Conservation (phyloP, 202 grass and related monocot species). For the Schoenoplectus triqueter region DNA sequence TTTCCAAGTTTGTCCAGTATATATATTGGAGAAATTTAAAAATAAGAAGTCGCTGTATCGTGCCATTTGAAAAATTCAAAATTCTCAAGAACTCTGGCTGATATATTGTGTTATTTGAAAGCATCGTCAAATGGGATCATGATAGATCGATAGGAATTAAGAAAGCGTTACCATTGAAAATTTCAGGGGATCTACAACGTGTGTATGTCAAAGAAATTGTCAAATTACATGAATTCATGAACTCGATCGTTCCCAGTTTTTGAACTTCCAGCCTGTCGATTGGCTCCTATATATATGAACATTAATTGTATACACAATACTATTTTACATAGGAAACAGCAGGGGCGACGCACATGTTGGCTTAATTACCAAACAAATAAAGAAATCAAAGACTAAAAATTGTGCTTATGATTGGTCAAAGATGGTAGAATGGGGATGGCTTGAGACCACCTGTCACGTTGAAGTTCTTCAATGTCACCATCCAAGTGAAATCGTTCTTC, state of each 20-base stretch:
- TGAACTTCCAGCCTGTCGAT: neutral
- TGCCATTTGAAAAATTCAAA: neutral
- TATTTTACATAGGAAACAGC: constrained; percentile 12
- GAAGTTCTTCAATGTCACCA: constrained; percentile 68
- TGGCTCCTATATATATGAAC: neutral
- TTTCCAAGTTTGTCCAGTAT: neutral
- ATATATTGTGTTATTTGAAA: neutral
- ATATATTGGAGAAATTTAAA: neutral
- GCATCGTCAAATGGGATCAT: neutral
- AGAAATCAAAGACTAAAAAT: constrained; percentile 8
- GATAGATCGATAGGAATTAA: neutral
- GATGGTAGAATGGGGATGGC: constrained; percentile 61
- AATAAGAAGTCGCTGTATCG: neutral
- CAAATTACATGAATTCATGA: neutral
- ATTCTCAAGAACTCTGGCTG: neutral
- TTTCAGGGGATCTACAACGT: neutral
- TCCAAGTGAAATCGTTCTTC: constrained; percentile 73
- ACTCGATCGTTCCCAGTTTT: neutral
- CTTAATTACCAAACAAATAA: neutral
- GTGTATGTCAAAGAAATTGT: neutral
- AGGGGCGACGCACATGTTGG: neutral
- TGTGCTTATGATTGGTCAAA: constrained; percentile 28
- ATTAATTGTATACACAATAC: neutral
- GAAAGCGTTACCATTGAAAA: neutral
- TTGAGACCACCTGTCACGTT: constrained; percentile 62